Conservation (phyloP, 257 asterid species). For the Penstemon barbatus region DNA sequence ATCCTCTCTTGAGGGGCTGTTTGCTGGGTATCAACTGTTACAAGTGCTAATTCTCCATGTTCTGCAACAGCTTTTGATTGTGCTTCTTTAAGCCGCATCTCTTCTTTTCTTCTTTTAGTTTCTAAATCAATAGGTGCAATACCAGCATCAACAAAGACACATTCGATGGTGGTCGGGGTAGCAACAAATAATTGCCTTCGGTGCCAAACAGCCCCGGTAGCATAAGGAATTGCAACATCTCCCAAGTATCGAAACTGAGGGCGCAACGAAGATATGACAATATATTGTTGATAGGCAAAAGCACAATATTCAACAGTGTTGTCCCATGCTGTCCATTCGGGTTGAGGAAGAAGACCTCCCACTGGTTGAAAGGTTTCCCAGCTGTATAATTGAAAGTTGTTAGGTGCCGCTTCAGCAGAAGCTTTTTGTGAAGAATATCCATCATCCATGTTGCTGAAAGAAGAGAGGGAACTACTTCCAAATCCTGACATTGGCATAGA, state of each 20-base stretch:
- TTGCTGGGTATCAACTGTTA: slow-evolving; percentile 76
- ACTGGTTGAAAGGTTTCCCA: slow-evolving; percentile 99
- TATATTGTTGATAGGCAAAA: slow-evolving; percentile 81
- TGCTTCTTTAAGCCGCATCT: slow-evolving; percentile 65
- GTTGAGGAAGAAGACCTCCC: slow-evolving; percentile 98
- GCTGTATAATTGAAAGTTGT: slow-evolving; percentile 87
- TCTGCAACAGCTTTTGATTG: slow-evolving; percentile 79
- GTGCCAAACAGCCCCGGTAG: slow-evolving; percentile 99
- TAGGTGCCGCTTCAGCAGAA: slow-evolving; percentile 73
- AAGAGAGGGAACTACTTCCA: slow-evolving; percentile 58
- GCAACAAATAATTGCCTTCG: slow-evolving; percentile 94
- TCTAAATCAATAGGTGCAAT: slow-evolving; percentile 80
- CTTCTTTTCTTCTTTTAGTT: slow-evolving; percentile 77
- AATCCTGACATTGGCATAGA: slow-evolving; percentile 92
- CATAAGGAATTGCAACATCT: slow-evolving; percentile 92
- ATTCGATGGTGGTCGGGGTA: slow-evolving; percentile 95
- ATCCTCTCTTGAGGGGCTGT: slow-evolving; percentile 68
- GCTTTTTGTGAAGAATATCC: slow-evolving; percentile 65
- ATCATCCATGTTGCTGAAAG: slow-evolving; percentile 76
- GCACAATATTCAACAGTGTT: slow-evolving; percentile 99
- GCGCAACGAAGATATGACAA: slow-evolving; percentile 91
- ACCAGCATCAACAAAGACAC: slow-evolving; percentile 98
- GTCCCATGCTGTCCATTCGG: slow-evolving; percentile 99
- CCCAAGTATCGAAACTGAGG: slow-evolving; percentile 97
- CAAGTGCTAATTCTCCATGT: slow-evolving; percentile 91